Evolutionary conservation across 148 eudicot genomes (phyloP), one percentile per base, ranked within the genome.

Genomic region (Limonium bicolor): DNA sequence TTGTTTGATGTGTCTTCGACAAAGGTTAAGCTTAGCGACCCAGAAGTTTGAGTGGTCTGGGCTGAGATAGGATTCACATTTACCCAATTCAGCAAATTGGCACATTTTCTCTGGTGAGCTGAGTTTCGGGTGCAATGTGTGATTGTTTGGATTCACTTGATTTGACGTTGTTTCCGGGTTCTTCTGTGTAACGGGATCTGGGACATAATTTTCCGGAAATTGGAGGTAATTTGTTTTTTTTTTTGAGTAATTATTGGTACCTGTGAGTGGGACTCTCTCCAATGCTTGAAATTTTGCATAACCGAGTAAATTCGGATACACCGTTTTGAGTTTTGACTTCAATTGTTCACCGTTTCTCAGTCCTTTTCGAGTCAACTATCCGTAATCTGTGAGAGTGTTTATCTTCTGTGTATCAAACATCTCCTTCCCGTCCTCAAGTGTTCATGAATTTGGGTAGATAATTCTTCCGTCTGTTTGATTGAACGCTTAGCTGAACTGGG

Each of bases 1-100:
- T 28, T 26, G 30, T 43, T 43, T 25, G 48, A 28, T 43, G n/a
- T n/a, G n/a, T n/a, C n/a, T 43, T 20, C 9, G 19, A 43, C 19
- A n/a, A 43, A 41, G 48, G 48, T 28, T 24, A 25, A 43, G 16
- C n/a, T 14, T 17, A 19, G 19, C 20, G 16, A 12, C 24, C 48
- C 29, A n/a, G 7, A 25, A 13, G n/a, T n/a, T n/a, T n/a, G n/a
- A n/a, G n/a, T n/a, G n/a, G n/a, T 43, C 27, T 43, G 30, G 9
- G 17, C 48, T n/a, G 15, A 24, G 14, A 43, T 43, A 6, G 27
- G 27, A 24, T 25, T 23, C 30, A 28, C 48, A 23, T 24, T 43
- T 6, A 10, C 4, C 48, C 46, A 22, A n/a, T 41, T 20, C 26
- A 3, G 11, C 26, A 41, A 20, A 20, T 41, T 41, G 12, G 3